These are phyloP conservation scores for Colletotrichum eleusines DNA, from an alignment of 2,329 filamentous ascomycete genomes.

Conservation along the genomic window DNA sequence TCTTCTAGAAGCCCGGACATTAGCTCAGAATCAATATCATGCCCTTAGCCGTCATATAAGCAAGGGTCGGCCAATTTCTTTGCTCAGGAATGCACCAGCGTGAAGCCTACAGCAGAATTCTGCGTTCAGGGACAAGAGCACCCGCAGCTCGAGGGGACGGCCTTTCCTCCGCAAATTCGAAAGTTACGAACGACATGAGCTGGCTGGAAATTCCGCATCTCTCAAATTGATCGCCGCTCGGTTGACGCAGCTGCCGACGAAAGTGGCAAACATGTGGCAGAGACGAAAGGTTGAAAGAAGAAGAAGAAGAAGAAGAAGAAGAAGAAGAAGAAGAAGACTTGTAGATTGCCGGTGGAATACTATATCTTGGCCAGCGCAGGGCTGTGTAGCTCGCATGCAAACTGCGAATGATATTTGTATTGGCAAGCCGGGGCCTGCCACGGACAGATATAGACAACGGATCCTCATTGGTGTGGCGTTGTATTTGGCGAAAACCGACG, in stretches of 20 bases:
- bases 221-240: too few species aligned
- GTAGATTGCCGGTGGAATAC: not conserved
- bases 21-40: conserved; percentile 6
- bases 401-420: not conserved
- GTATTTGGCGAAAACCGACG: too few species aligned
- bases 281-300: too few species aligned
- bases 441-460: too few species aligned
- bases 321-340: too few species aligned
- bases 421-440: too few species aligned
- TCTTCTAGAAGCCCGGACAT: conserved; percentile 16
- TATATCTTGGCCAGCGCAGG: not conserved
- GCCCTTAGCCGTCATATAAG: conserved; percentile 18
- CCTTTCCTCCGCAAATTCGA: not conserved
- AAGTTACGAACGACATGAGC: not conserved
- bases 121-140: not conserved
- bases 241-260: too few species aligned
- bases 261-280: not conserved
- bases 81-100: not conserved
- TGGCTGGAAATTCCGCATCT: not conserved
- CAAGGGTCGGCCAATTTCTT: not conserved
- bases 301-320: too few species aligned
- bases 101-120: too few species aligned
- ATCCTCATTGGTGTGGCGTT: too few species aligned
- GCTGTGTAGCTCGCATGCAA: conserved; percentile 21
- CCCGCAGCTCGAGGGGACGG: too few species aligned